Conservation (phyloP, 371 early-diverging fungal species). For the Mortierella polycephala region DNA sequence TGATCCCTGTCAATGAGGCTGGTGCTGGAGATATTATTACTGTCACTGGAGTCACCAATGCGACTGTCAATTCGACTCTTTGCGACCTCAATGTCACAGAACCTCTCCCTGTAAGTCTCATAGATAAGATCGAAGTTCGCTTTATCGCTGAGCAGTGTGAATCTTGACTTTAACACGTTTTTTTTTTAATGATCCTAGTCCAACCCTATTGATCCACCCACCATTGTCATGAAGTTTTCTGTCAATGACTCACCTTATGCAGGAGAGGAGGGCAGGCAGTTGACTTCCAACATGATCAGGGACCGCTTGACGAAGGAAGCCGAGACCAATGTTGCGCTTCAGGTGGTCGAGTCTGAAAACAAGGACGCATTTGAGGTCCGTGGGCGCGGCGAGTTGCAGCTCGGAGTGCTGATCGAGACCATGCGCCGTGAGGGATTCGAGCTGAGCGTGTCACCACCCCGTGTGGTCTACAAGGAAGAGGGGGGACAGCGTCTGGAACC, state of each 20-base stretch:
- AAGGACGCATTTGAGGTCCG: slow-evolving; percentile 81
- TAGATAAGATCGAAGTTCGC: too few relatives aligned
- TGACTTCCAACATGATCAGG: slow-evolving; percentile 80
- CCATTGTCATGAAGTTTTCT: slow-evolving; percentile 81
- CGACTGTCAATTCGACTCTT: slow-evolving; percentile 81
- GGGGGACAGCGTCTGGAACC: slow-evolving; percentile 72
- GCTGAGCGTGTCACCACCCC: slow-evolving; percentile 80
- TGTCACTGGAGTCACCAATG: slow-evolving; percentile 74
- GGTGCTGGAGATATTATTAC: slow-evolving; percentile 87
- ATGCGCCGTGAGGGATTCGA: slow-evolving; percentile 90
- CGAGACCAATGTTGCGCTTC: slow-evolving; percentile 83
- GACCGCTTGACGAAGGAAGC: slow-evolving; percentile 78
- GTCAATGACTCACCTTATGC: slow-evolving; percentile 86
- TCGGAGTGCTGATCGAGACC: slow-evolving; percentile 85
- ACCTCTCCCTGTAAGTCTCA: slow-evolving; percentile 62
- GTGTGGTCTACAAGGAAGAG: slow-evolving; percentile 73
- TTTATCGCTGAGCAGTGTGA: too few relatives aligned
- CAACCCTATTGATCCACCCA: slow-evolving; percentile 82
- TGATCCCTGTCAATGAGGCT: slow-evolving; percentile 74
- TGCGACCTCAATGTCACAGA: slow-evolving; percentile 65
- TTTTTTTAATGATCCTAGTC: slow-evolving; percentile 25
- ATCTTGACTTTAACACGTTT: neutral
- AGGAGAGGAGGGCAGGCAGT: slow-evolving; percentile 76
- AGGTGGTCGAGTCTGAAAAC: slow-evolving; percentile 63
- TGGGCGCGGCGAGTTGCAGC: slow-evolving; percentile 86